A percentile compares a stretch with the other conserved stretches of the same genome.
phyloP scores from a whole-genome alignment of 306 rosid genomes.

The Cucurbita maxima region DNA sequence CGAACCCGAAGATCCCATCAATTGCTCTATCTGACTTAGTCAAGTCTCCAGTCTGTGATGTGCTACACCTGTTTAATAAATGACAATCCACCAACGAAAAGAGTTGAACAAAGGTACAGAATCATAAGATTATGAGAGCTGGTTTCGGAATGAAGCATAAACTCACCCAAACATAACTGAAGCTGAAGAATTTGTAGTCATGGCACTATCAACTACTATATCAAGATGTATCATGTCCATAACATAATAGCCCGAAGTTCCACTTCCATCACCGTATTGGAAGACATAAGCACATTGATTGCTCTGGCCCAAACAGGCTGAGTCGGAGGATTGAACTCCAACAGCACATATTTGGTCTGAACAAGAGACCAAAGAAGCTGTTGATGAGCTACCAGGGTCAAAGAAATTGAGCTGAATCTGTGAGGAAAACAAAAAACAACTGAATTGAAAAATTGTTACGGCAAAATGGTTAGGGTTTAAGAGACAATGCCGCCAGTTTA shows the following conservation, averaged over 20 bases:
- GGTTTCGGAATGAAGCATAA: not conserved
- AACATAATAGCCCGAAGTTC: constrained; percentile 80
- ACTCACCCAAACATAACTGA: constrained; percentile 77
- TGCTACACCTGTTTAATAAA: constrained; percentile 66
- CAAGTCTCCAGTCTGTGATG: constrained; percentile 69
- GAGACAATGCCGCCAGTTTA: not conserved
- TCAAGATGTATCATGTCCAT: constrained; percentile 58
- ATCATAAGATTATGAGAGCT: not conserved
- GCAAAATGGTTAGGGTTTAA: not conserved
- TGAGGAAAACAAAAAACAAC: not conserved
- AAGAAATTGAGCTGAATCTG: constrained; percentile 69
- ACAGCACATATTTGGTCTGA: constrained; percentile 57
- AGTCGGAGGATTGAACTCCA: constrained; percentile 62
- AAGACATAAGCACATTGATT: constrained; percentile 71
- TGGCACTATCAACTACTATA: constrained; percentile 38
- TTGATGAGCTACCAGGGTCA: constrained; percentile 57
- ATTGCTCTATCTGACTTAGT: constrained; percentile 84
- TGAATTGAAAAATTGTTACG: not conserved
- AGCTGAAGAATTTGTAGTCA: constrained; percentile 61
- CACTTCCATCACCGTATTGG: constrained; percentile 98
- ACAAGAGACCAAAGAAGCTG: constrained; percentile 56
- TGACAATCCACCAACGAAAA: constrained; percentile 11
- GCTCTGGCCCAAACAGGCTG: constrained; percentile 48
- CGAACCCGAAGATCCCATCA: constrained; percentile 93
- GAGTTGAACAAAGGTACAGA: constrained; percentile 9